These are phyloP conservation scores for Fraxinus angustifolia DNA, from an alignment of 305 asterid species.

Conservation along the genomic window DNA sequence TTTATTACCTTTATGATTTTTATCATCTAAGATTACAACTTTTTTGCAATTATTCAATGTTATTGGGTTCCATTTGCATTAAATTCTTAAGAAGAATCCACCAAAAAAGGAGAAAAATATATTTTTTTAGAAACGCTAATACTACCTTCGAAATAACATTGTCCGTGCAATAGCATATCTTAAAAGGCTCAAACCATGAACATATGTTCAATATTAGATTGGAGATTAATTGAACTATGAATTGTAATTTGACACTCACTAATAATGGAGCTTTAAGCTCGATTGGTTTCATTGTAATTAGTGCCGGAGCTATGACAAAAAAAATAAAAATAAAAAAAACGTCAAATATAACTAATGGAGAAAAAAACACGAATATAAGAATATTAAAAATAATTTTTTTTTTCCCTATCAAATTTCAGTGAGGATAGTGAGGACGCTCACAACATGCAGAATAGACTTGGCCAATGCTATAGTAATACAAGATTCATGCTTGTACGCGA, in stretches of 20 bases:
- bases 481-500: background rate
- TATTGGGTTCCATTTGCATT: no score
- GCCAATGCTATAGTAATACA: background rate
- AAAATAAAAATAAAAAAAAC: no score
- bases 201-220: background rate
- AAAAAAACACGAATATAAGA: no score
- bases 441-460: background rate
- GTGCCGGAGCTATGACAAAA: background rate
- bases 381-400: no score
- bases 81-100: no score
- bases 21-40: no score
- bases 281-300: background rate
- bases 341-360: background rate
- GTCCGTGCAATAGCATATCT: no score
- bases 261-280: background rate
- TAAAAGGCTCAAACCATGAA: background rate
- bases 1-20: no score
- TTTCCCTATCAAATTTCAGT: background rate
- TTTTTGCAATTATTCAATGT: no score
- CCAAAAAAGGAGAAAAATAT: no score
- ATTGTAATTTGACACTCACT: background rate
- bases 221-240: background rate
- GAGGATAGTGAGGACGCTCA: background rate
- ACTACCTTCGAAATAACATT: no score
- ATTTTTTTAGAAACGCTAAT: no score